phyloP scores from a whole-genome alignment of 305 asterid species.

The Fraxinus greggii region DNA sequence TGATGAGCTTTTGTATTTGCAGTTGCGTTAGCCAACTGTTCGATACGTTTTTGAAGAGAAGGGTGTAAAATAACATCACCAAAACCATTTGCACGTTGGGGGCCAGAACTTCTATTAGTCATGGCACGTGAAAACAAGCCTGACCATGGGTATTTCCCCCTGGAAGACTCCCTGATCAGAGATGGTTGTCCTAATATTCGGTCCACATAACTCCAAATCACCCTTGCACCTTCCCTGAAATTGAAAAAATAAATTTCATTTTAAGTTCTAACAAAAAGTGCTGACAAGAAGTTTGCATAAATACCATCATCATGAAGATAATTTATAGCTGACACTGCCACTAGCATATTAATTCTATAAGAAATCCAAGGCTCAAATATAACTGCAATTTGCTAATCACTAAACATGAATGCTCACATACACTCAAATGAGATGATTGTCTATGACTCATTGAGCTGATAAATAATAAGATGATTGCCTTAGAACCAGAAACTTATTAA shows the following conservation, averaged over 20 bases:
- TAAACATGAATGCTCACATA: background rate
- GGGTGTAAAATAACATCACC: conserved; percentile 90
- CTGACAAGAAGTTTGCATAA: conserved; percentile 4
- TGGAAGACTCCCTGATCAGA: conserved; percentile 90
- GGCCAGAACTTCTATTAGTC: conserved; percentile 43
- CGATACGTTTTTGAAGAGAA: conserved; percentile 81
- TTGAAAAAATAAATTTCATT: conserved; percentile 22
- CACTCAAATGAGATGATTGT: conserved; percentile 6
- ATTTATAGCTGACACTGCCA: background rate
- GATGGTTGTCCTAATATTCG: conserved; percentile 97
- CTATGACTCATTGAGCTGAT: background rate
- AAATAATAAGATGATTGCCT: background rate
- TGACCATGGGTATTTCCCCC: conserved; percentile 98
- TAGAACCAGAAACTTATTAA: background rate
- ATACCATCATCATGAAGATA: conserved; percentile 9
- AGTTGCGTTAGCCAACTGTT: conserved; percentile 82
- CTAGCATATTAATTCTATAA: background rate
- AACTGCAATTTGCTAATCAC: background rate
- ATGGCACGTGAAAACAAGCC: conserved; percentile 55
- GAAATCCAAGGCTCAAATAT: background rate
- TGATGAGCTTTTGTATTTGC: conserved; percentile 88
- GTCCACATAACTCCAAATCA: conserved; percentile 93
- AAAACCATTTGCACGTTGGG: conserved; percentile 57
- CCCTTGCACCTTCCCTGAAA: conserved; percentile 97
- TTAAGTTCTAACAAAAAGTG: conserved; percentile 10